Evolutionary conservation across 768 basidiomycete species (phyloP), one percentile per base, ranked within the genome.

Genomic region (Russula sp.): DNA sequence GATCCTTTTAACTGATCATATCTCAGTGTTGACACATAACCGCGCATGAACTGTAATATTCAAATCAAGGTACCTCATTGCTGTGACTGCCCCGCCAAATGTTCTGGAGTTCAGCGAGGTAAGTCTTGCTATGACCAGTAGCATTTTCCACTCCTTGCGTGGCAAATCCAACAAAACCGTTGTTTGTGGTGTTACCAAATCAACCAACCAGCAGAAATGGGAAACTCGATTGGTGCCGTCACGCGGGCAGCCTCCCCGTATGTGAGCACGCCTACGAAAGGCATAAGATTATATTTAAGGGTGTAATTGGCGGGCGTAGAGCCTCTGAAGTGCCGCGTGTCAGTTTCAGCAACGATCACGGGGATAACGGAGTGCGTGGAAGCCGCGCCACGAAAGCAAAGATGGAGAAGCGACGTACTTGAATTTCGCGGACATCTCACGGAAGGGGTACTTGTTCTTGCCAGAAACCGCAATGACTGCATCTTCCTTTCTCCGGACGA

Each of bases 261-360:
- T 3, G 81, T 85, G 51, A 94, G 79, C 47, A 84, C 67, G 20
- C 93, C 93, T 20, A 95, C 89, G 69, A 88, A 86, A 7, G 93
- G 93, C 91, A 95, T 94, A 36, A 93, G 70, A 69, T 94, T 93
- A 74, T 94, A 96, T 69, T 87, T 89, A 32, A 96, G 79, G 1
- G 81, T 76, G 71, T 90, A 94, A 61, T 83, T 76, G 7, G 87
- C 84, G 16, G 87, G 77, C 14, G 80, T 75, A 35, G 81, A 80
- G 68, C 84, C 80, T 70, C 91, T 93, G 68, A n/a, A 50, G 25
- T 52, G 43, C 53, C 39, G 18, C 18, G n/a, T 35, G 55, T 60
- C 52, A 56, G 50, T 59, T 66, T 66, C 66, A 69, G 61, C 39
- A 22, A 63, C 25, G 18, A 25, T 57, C 38, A 54, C 52, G 39